Conservation (phyloP, 345 rosid species). For the Abelmoschus esculentus region DNA sequence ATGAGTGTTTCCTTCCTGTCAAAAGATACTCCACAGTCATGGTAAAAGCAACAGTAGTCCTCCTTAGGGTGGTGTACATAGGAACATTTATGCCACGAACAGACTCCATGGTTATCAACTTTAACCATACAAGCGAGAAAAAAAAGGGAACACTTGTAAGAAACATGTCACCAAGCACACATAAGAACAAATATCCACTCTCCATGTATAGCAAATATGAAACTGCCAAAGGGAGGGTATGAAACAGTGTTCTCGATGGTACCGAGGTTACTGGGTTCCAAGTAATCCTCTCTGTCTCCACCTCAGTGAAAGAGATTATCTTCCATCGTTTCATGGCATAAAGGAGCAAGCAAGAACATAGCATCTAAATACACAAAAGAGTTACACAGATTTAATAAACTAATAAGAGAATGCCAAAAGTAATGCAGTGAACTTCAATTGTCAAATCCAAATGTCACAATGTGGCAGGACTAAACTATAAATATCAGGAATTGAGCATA, state of each 20-base stretch:
- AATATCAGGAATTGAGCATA: not conserved
- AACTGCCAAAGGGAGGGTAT: constrained; percentile 41
- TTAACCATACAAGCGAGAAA: constrained; percentile 9
- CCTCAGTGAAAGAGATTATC: constrained; percentile 37
- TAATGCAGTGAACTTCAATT: not conserved
- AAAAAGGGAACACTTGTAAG: not conserved
- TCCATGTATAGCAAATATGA: constrained; percentile 53
- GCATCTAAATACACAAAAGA: constrained; percentile 26
- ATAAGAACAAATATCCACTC: not conserved
- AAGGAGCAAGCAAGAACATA: constrained; percentile 41
- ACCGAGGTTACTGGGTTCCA: constrained; percentile 27
- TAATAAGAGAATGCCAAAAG: not conserved
- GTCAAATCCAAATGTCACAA: not conserved
- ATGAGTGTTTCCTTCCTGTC: constrained; percentile 46
- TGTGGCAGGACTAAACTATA: not conserved
- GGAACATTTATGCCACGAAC: constrained; percentile 70
- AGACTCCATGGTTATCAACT: constrained; percentile 73
- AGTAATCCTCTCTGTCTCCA: constrained; percentile 22
- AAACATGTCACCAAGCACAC: not conserved
- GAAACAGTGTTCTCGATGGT: constrained; percentile 33
- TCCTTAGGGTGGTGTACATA: constrained; percentile 72
- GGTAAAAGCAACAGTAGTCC: constrained; percentile 64
- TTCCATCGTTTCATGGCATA: constrained; percentile 43
- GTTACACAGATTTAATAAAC: constrained; percentile 5
- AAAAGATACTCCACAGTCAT: constrained; percentile 58